Percentiles rank a stretch among this genome's conserved stretches.
Evolutionary conservation across 495 filamentous ascomycete species (phyloP).

Genomic region (Penicillium turbatum): DNA sequence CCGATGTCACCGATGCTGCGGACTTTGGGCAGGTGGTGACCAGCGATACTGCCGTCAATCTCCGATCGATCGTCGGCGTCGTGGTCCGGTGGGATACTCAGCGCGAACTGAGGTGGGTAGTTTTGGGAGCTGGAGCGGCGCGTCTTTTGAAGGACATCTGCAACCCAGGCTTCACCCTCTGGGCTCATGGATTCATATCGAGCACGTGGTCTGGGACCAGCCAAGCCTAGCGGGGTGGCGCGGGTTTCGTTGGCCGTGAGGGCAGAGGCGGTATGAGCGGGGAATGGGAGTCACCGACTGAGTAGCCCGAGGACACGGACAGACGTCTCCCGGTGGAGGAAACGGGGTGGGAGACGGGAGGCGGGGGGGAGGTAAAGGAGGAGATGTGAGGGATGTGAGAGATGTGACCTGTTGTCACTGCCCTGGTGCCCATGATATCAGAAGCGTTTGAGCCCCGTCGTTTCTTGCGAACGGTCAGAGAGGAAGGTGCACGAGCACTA

Average conservation of each 20-base stretch:
- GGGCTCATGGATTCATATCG: constrained; percentile 45
- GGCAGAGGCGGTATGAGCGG: constrained; percentile 17
- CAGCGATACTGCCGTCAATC: constrained; percentile 1
- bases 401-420: constrained; percentile 26
- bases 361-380: constrained; percentile 32
- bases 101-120: constrained; percentile 19
- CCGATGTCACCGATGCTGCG: constrained; percentile 43
- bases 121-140: constrained; percentile 36
- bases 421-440: constrained; percentile 28
- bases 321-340: constrained; percentile 28
- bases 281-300: constrained; percentile 26
- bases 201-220: constrained; percentile 45
- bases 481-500: constrained; percentile 37
- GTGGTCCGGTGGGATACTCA: constrained; percentile 1
- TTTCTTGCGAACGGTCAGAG: constrained; percentile 39
- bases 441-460: constrained; percentile 39
- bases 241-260: constrained; percentile 14
- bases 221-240: constrained; percentile 43
- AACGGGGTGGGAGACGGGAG: constrained; percentile 19
- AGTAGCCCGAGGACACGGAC: constrained; percentile 39
- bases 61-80: constrained; percentile 10
- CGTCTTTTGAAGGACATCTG: constrained; percentile 43
- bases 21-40: constrained; percentile 27
- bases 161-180: constrained; percentile 51
- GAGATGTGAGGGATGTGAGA: constrained; percentile 11